phyloP scores from a whole-genome alignment of 257 asterid genomes.

The Solanum acaule region DNA sequence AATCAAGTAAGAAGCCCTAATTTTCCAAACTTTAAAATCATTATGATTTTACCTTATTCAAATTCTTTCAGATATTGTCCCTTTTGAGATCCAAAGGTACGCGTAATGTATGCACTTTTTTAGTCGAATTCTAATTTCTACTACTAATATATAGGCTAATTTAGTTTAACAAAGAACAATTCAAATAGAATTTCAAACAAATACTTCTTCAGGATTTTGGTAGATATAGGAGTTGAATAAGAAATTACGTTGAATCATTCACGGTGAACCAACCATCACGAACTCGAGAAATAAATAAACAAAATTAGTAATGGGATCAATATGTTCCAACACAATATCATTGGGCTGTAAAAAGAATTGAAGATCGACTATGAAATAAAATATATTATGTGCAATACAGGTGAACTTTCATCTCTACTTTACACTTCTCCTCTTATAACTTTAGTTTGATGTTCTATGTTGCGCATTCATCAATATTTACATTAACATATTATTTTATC shows the following conservation, averaged over 20 bases:
- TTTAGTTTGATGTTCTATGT: not conserved
- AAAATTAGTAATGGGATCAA: not conserved
- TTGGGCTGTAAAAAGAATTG: not conserved
- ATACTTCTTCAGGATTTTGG: not conserved
- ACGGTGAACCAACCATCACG: not conserved
- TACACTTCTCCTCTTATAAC: not conserved
- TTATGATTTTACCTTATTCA: not conserved
- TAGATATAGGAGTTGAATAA: not conserved
- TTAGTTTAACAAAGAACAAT: not conserved
- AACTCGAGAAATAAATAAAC: not conserved
- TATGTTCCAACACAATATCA: not conserved
- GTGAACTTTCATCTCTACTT: not conserved
- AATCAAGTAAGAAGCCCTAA: not conserved
- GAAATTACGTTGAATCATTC: not conserved
- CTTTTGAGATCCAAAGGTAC: not conserved
- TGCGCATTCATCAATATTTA: not conserved
- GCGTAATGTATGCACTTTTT: not conserved
- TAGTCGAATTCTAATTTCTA: not conserved
- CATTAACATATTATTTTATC: not conserved
- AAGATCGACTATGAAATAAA: not conserved
- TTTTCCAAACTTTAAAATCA: not conserved
- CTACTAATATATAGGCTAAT: not conserved
- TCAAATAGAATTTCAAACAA: not conserved
- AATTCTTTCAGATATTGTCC: not conserved
- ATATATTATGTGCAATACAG: not conserved